Evolutionary conservation across 2,329 filamentous ascomycete species (phyloP).

Genomic region (Aspergillus proliferans): DNA sequence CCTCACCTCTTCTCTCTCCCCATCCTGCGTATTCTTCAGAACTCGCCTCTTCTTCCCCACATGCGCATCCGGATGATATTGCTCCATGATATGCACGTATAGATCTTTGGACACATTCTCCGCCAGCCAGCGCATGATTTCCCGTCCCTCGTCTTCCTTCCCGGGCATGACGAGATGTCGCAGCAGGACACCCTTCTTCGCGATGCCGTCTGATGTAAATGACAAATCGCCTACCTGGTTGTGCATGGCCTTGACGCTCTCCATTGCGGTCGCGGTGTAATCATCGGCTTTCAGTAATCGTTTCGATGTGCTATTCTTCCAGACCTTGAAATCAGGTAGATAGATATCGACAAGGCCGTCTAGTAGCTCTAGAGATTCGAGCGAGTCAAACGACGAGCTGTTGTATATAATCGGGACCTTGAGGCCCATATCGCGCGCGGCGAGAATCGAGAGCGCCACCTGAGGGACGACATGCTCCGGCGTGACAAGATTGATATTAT

Average conservation of each 20-base stretch:
- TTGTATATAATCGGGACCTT: constrained; percentile 76
- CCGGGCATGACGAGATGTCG: constrained; percentile 83
- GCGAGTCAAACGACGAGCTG: constrained; percentile 72
- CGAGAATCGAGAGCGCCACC: constrained; percentile 68
- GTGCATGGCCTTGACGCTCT: constrained; percentile 76
- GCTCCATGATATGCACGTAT: constrained; percentile 85
- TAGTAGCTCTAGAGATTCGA: constrained; percentile 64
- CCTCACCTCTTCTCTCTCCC: constrained; percentile 45
- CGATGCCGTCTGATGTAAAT: constrained; percentile 75
- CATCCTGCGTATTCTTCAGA: constrained; percentile 9
- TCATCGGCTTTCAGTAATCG: constrained; percentile 71
- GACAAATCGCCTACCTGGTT: constrained; percentile 74
- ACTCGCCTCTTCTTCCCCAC: constrained; percentile 62
- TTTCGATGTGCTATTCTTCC: constrained; percentile 60
- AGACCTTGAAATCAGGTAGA: constrained; percentile 83
- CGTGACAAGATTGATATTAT: constrained; percentile 85
- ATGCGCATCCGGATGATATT: constrained; percentile 74
- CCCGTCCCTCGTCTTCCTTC: constrained; percentile 63
- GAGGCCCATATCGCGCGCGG: constrained; percentile 64
- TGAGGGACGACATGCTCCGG: constrained; percentile 84
- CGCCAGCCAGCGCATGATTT: constrained; percentile 72
- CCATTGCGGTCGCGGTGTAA: constrained; percentile 64
- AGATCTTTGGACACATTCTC: constrained; percentile 65
- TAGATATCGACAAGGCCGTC: constrained; percentile 81
- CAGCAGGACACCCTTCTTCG: constrained; percentile 68